A percentile compares a stretch with the other conserved stretches of the same genome.
These are phyloP conservation scores for Asterochloris sp. DNA, from an alignment of 139 green algal species.

Conservation along the genomic window DNA sequence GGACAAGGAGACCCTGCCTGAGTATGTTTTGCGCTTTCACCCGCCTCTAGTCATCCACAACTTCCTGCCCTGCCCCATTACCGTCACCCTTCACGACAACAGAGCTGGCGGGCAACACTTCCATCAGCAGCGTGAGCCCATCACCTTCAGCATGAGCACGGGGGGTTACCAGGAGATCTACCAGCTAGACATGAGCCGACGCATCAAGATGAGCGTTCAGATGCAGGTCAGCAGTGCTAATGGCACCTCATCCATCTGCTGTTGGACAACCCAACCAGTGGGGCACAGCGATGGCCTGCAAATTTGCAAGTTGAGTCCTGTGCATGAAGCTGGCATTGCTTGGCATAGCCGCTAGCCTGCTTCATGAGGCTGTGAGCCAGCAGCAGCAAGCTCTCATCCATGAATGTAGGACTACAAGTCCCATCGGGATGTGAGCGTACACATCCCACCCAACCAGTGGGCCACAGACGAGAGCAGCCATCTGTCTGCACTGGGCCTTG, in stretches of 20 bases:
- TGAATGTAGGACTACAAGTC: constrained; percentile 1
- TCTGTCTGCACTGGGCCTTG: background rate
- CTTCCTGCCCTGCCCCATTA: constrained; percentile 37
- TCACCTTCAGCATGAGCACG: constrained; percentile 16
- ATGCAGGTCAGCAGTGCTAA: constrained; percentile 7
- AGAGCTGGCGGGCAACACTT: background rate
- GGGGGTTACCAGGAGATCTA: constrained; percentile 27
- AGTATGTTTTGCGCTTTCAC: constrained; percentile 39
- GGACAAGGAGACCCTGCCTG: constrained; percentile 16
- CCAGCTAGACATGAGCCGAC: constrained; percentile 29
- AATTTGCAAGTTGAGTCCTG: no score
- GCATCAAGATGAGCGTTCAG: constrained; percentile 24
- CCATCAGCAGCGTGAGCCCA: background rate
- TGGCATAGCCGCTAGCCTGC: background rate
- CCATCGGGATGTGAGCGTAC: background rate
- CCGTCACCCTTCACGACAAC: constrained; percentile 22
- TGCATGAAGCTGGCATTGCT: background rate
- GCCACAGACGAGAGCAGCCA: background rate
- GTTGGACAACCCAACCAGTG: no score
- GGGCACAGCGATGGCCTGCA: no score
- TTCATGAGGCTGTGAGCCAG: background rate
- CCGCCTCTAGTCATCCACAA: constrained; percentile 45
- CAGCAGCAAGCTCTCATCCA: background rate
- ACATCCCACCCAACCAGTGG: background rate
- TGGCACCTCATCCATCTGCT: background rate